These are phyloP conservation scores for Cytidiella melzeri DNA, from an alignment of 768 basidiomycete genomes.

Conservation along the genomic window DNA sequence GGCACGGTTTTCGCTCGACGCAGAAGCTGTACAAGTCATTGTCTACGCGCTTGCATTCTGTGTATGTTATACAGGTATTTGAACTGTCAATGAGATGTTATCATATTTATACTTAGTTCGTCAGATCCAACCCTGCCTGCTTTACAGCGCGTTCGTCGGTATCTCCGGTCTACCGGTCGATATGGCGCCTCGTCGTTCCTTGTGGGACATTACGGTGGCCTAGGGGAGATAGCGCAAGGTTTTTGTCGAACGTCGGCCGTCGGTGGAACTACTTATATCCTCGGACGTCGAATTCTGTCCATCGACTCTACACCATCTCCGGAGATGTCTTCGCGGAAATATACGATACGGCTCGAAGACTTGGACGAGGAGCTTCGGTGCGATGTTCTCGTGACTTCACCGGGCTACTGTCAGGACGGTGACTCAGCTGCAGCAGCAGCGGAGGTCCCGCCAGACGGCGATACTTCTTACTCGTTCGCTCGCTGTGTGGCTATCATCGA, in stretches of 20 bases:
- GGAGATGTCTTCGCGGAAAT: conserved; percentile 17
- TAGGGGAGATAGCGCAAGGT: conserved; percentile 89
- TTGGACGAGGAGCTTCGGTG: conserved; percentile 55
- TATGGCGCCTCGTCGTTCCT: conserved; percentile 89
- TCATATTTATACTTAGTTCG: conserved; percentile 5
- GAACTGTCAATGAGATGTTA: neutral
- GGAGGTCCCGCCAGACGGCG: conserved; percentile 1
- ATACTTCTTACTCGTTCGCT: conserved; percentile 26
- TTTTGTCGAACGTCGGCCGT: conserved; percentile 88
- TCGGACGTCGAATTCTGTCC: conserved; percentile 43
- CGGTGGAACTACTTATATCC: conserved; percentile 64
- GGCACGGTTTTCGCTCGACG: conserved; percentile 55
- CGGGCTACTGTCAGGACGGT: conserved; percentile 18
- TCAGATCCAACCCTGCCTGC: conserved; percentile 64
- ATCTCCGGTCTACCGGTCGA: conserved; percentile 73
- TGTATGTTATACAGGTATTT: conserved; percentile 47
- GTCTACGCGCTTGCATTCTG: conserved; percentile 77
- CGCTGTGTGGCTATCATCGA: conserved; percentile 49
- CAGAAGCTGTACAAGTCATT: conserved; percentile 54
- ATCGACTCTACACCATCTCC: conserved; percentile 12
- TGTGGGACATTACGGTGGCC: conserved; percentile 91
- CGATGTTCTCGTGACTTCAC: conserved; percentile 48
- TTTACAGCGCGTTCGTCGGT: conserved; percentile 63
- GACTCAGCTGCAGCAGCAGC: neutral
- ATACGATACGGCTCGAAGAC: conserved; percentile 48